phyloP scores from a whole-genome alignment of 257 asterid species.

The Solanum pennellii region DNA sequence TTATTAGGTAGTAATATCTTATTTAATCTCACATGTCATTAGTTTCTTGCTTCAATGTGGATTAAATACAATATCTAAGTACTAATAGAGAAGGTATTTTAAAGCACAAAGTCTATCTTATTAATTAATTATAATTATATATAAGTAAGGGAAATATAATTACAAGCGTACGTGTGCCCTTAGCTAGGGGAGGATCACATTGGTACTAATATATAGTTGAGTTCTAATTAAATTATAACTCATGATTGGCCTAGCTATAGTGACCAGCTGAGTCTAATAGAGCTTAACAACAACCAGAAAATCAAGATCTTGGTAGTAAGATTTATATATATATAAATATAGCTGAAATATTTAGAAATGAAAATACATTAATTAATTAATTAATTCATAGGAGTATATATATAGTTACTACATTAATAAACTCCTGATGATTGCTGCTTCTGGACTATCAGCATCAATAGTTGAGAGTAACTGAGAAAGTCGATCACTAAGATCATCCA shows the following conservation, averaged over 20 bases:
- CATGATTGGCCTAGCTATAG: not conserved
- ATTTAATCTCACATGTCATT: not conserved
- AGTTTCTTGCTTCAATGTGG: not conserved
- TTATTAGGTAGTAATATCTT: not conserved
- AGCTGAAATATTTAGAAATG: not conserved
- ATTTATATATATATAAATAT: not conserved
- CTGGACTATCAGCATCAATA: constrained; percentile 77
- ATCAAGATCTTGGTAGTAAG: not conserved
- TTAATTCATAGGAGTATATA: not conserved
- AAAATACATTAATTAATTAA: not conserved
- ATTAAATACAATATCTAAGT: not conserved
- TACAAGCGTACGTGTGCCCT: not conserved
- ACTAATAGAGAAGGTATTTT: not conserved
- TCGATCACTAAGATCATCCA: constrained; percentile 84
- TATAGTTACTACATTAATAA: constrained; percentile 21
- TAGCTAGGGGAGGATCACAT: not conserved
- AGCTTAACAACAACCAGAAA: not conserved
- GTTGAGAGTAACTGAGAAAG: constrained; percentile 75
- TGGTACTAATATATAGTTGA: not conserved
- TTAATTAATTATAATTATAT: not conserved
- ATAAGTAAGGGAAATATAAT: not conserved
- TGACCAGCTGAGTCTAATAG: not conserved
- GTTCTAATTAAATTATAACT: not conserved
- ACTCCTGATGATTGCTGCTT: constrained; percentile 85
- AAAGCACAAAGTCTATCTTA: not conserved